Evolutionary conservation across 1,284 basidiomycete species (phyloP).

Genomic region (Meira miltonrushii): DNA sequence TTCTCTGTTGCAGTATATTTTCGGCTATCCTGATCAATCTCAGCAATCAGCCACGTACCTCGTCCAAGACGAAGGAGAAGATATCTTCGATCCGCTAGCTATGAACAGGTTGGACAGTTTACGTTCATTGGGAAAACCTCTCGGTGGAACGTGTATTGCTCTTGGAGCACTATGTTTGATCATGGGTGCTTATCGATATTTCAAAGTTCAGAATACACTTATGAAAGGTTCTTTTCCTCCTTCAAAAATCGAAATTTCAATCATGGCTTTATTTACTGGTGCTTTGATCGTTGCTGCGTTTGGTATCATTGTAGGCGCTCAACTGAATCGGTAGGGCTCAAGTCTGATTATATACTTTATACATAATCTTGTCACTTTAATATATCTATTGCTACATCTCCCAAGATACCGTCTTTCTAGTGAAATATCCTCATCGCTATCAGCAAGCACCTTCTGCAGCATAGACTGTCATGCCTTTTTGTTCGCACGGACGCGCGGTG

Average conservation of each 20-base stretch:
- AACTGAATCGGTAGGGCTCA: not conserved
- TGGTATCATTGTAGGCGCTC: slow-evolving; percentile 24
- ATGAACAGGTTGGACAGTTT: slow-evolving; percentile 8
- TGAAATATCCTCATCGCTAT: not conserved
- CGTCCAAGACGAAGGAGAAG: too few species aligned
- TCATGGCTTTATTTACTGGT: slow-evolving; percentile 20
- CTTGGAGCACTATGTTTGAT: slow-evolving; percentile 6
- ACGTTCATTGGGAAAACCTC: slow-evolving; percentile 34
- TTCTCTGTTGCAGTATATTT: too few species aligned
- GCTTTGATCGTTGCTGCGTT: slow-evolving; percentile 27
- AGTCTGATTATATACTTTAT: not conserved
- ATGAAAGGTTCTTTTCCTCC: not conserved
- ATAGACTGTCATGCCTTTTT: too few species aligned
- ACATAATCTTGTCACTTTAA: not conserved
- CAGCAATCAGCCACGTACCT: too few species aligned
- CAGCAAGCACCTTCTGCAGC: not conserved
- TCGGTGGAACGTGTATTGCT: slow-evolving; percentile 3
- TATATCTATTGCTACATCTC: not conserved
- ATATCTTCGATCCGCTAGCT: too few species aligned
- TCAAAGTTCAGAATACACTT: not conserved
- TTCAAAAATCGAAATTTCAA: slow-evolving; percentile 12
- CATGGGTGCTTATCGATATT: slow-evolving; percentile 3
- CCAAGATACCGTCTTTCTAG: too few species aligned
- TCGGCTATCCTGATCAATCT: too few species aligned
- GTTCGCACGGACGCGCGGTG: too few species aligned